phyloP scores from a whole-genome alignment of 208 protist genomes.

The Trypanosoma theileri region DNA sequence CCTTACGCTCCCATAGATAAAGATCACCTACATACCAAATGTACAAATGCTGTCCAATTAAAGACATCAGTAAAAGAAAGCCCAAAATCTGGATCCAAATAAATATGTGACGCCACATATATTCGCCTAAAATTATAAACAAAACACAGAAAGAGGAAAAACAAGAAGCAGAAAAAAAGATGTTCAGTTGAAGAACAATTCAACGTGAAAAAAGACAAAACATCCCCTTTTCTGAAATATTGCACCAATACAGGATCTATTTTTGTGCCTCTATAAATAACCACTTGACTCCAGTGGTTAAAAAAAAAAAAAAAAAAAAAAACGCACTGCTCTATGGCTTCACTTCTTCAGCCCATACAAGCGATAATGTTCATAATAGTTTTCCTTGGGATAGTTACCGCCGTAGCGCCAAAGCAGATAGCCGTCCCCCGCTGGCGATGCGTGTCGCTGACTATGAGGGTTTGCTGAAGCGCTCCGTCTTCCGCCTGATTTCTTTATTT shows the following conservation, averaged over 20 bases:
- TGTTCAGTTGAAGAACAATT: too few relatives aligned
- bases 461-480: slow-evolving; percentile 9
- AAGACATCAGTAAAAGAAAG: not conserved
- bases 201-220: too few relatives aligned
- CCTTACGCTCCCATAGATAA: not conserved
- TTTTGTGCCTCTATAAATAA: not conserved
- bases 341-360: slow-evolving; percentile 49
- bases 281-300: not conserved
- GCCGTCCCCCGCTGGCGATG: slow-evolving; percentile 28
- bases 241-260: not conserved
- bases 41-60: not conserved
- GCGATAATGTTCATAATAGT: slow-evolving; percentile 70
- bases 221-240: too few relatives aligned
- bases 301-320: not conserved
- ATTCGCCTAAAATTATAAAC: not conserved
- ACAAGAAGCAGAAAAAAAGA: too few relatives aligned
- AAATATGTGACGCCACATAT: not conserved
- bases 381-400: slow-evolving; percentile 49
- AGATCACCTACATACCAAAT: not conserved
- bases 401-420: slow-evolving; percentile 79
- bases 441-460: not conserved
- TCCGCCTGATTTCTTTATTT: slow-evolving; percentile 1
- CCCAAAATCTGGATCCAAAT: not conserved
- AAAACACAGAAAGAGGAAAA: too few relatives aligned
- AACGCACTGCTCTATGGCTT: not conserved